phyloP scores from a whole-genome alignment of 2,329 filamentous ascomycete genomes.

The Aspergillus alliaceus region DNA sequence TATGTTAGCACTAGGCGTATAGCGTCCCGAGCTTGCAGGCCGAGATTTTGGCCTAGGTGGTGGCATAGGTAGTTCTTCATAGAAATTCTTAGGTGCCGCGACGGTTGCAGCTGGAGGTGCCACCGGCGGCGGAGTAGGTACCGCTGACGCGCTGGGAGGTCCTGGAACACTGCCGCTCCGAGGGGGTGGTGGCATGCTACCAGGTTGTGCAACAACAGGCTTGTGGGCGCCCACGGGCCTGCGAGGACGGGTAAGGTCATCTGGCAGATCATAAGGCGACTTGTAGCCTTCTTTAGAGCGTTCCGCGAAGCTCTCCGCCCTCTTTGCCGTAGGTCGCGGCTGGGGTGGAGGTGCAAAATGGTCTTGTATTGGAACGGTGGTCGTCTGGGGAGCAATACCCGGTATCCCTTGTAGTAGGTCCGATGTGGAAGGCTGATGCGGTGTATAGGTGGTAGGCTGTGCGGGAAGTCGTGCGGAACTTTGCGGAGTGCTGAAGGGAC shows the following conservation, averaged over 20 bases:
- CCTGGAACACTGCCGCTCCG: conserved; percentile 63
- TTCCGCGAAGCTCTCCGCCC: conserved; percentile 81
- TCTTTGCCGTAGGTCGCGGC: conserved; percentile 39
- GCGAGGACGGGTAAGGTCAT: conserved; percentile 69
- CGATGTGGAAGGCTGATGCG: conserved; percentile 51
- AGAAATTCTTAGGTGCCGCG: conserved; percentile 58
- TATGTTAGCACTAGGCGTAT: conserved; percentile 37
- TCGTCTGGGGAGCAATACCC: conserved; percentile 17
- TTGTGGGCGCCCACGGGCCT: conserved; percentile 64
- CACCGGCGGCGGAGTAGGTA: conserved; percentile 26
- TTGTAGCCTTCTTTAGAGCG: conserved; percentile 89
- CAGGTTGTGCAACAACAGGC: conserved; percentile 47
- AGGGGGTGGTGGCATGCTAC: conserved; percentile 51
- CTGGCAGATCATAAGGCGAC: conserved; percentile 92
- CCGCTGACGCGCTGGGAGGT: conserved; percentile 15
- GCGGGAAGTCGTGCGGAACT: conserved; percentile 19
- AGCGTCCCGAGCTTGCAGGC: conserved; percentile 49
- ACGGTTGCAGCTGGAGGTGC: conserved; percentile 32
- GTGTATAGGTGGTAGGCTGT: conserved; percentile 49
- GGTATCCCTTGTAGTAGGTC: conserved; percentile 44
- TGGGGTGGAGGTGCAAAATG: conserved; percentile 29
- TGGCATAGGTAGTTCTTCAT: conserved; percentile 70
- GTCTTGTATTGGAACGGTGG: conserved; percentile 18
- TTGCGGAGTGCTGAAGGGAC: conserved; percentile 29
- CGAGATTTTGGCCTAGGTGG: conserved; percentile 56